Base-by-base conservation (phyloP, 306 rosid genomes). In the Prunus mume region DNA sequence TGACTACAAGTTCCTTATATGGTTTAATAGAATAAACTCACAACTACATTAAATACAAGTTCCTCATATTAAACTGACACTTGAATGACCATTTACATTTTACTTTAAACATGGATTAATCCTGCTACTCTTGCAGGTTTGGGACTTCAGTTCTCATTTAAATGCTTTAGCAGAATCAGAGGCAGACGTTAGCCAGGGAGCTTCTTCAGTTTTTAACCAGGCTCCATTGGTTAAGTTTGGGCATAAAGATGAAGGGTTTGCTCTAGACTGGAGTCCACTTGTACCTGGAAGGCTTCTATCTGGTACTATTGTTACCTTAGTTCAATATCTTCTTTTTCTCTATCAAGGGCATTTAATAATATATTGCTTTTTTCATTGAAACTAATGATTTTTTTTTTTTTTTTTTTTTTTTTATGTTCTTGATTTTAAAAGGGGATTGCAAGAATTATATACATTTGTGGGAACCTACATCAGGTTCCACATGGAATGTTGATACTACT, bases 221-320 rank as follows among this genome's bases (percentile, higher is more conserved):
- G 81, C 79, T 77, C 96, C 99, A 3, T 61, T 95, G 61, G 28
- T 81, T 78, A 89, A 79, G 77, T 92, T 76, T 79, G 78, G 83
- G 85, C 98, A 95, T 56, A 87, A 85, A 79, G 95, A 90, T 65
- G 98, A 95, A 89, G 98, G 98, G 71, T 95, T 85, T 76, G 97
- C 97, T 56, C 78, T 95, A 63, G 97, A 95, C 85, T 92, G 97
- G 98, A 95, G 87, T 82, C 97, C 93, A 68, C 78, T 84, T 78
- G 87, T 79, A 46, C 83, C 88, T 49, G 97, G 97, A 82, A 88
- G 96, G 89, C 93, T 95, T 74, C 76, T 89, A 54, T 92, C 97
- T 70, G 98, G 98, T 92, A 89, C 61, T 60, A 13, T 22, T 69
- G 27, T 56, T 1, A 28, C 24, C 30, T 57, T 38, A 75, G 25